These are phyloP conservation scores for Crepidotus variabilis DNA, from an alignment of 768 basidiomycete species.

Conservation along the genomic window DNA sequence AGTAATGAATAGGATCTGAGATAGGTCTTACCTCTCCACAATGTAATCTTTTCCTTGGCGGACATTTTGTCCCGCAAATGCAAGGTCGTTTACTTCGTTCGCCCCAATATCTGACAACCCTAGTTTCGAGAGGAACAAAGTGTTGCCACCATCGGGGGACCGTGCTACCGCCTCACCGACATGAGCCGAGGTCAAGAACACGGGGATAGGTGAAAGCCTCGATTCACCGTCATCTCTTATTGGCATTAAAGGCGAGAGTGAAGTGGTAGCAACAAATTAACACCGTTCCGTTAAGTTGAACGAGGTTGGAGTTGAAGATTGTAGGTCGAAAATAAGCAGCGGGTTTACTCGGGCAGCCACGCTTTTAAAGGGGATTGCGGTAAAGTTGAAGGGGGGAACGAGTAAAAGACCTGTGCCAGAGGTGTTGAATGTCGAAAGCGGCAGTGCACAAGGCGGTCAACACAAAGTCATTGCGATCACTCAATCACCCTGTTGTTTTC, in stretches of 20 bases:
- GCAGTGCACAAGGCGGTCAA: background rate
- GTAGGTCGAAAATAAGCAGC: background rate
- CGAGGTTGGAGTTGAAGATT: background rate
- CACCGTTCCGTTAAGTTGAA: background rate
- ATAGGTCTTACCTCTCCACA: conserved; percentile 51
- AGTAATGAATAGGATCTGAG: background rate
- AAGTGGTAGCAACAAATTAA: background rate
- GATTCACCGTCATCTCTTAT: conserved; percentile 24
- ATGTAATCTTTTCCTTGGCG: conserved; percentile 42
- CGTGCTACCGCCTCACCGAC: conserved; percentile 60
- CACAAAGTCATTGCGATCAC: background rate
- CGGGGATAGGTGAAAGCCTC: conserved; percentile 14
- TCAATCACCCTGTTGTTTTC: background rate
- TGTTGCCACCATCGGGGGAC: conserved; percentile 77
- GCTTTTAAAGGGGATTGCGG: background rate
- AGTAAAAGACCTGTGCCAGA: background rate
- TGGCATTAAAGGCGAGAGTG: conserved; percentile 16
- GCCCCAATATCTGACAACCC: conserved; percentile 73
- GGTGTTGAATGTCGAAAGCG: background rate
- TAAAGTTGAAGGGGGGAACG: background rate
- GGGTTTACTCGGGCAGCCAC: background rate
- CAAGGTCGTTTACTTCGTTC: conserved; percentile 75
- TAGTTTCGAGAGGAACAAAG: conserved; percentile 81
- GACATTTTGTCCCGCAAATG: conserved; percentile 48
- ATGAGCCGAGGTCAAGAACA: conserved; percentile 50